phyloP scores from a whole-genome alignment of 129 eudicot genomes.

The Solidago caesia region DNA sequence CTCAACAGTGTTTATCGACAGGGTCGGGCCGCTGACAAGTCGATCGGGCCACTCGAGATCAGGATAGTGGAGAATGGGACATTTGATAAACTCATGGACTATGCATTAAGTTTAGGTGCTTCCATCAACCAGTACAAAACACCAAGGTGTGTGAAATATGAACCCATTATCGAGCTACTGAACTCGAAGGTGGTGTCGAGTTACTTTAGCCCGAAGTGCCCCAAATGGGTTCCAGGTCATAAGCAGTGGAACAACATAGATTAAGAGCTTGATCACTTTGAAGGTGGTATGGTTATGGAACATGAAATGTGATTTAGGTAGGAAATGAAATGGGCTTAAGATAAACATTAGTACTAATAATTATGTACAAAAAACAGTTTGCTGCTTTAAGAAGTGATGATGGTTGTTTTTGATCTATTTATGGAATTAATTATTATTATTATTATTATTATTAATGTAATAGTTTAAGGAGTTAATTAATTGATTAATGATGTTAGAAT shows the following conservation, averaged over 20 bases:
- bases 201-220: conserved; percentile 85
- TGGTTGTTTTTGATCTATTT: background rate
- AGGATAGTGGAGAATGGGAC: conserved; percentile 70
- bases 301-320: conserved; percentile 22
- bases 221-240: conserved; percentile 73
- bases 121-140: conserved; percentile 86
- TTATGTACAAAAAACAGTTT: conserved; percentile 48
- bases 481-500: conserved; percentile 39
- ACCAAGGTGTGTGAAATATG: conserved; percentile 75
- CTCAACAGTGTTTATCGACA: conserved; percentile 73
- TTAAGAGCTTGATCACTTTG: conserved; percentile 1
- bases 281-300: background rate
- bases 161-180: conserved; percentile 70
- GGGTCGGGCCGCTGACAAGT: conserved; percentile 64
- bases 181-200: conserved; percentile 54
- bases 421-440: conserved; percentile 5
- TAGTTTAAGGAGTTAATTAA: conserved; percentile 12
- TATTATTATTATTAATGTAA: conserved; percentile 20
- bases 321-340: conserved; percentile 22
- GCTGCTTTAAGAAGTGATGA: conserved; percentile 34
- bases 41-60: conserved; percentile 88
- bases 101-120: conserved; percentile 70
- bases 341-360: background rate
- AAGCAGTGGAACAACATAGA: conserved; percentile 53
- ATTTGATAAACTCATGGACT: conserved; percentile 88